Evolutionary conservation across 768 basidiomycete species (phyloP).

Genomic region (Punctularia strigosozonata): DNA sequence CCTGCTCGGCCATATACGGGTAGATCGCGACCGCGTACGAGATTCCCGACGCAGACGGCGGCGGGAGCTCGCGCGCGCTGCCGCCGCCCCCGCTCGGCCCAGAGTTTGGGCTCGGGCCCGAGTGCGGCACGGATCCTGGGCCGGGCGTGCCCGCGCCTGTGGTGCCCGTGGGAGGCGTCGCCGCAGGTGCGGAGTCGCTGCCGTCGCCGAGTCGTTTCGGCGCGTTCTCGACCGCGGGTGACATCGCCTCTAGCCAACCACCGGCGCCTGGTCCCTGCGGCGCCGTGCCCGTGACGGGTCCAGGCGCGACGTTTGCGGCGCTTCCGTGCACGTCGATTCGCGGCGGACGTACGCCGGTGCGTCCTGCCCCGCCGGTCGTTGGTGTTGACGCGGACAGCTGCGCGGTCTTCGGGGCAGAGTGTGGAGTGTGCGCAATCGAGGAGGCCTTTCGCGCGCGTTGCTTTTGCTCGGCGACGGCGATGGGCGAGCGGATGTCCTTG

Average conservation of each 20-base stretch:
- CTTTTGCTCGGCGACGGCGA: conserved; percentile 93
- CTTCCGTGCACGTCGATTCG: conserved; percentile 60
- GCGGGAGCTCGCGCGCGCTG: conserved; percentile 19
- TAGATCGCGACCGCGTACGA: conserved; percentile 98
- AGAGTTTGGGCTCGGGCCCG: no score
- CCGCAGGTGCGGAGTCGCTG: conserved; percentile 9
- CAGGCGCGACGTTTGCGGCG: conserved; percentile 28
- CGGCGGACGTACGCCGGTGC: conserved; percentile 40
- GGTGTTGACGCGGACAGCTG: conserved; percentile 30
- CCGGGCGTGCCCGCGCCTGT: not conserved
- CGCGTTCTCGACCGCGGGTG: conserved; percentile 41
- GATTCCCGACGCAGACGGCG: conserved; percentile 27
- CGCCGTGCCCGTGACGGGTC: conserved; percentile 40
- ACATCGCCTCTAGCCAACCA: conserved; percentile 67
- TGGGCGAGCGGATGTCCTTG: conserved; percentile 94
- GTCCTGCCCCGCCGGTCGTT: conserved; percentile 18
- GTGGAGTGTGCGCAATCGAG: conserved; percentile 12
- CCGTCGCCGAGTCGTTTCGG: conserved; percentile 33
- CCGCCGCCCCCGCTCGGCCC: conserved; percentile 11
- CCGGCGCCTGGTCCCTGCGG: no score
- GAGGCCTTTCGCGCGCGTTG: conserved; percentile 81
- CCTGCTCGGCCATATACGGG: conserved; percentile 96
- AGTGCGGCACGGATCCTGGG: no score
- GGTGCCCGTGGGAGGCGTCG: not conserved
- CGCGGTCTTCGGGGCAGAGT: conserved; percentile 11